Base-by-base conservation (phyloP, 2,329 filamentous ascomycete genomes). In the Fusarium heterosporum region DNA sequence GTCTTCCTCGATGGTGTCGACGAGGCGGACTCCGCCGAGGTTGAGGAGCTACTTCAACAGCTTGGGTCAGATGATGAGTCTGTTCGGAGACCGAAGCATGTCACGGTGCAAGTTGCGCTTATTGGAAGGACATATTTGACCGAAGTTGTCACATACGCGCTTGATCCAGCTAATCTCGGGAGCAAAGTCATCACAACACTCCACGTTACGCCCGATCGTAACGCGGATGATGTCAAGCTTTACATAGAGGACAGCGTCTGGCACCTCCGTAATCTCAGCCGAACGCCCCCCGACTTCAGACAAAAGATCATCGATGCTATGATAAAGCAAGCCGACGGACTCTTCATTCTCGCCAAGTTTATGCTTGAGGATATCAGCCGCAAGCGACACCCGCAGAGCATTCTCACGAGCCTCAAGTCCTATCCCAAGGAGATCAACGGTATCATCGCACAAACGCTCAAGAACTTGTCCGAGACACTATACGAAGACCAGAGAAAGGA, bases 311-410 rank as follows among this genome's bases (percentile, higher is more conserved):
- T 81, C 4, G 69, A 78, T 4, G 77, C 76, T 9, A 76, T 84
- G 70, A 75, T 76, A 6, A 75, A 75, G 8, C 78, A 80, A 19
- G 82, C 81, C 1, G 79, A 82, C 19, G 82, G 82, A 0, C 77
- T 84, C 17, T 84, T 84, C 64, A 81, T 84, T 19, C 76, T 83
- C 43, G 82, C 82, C 45, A 80, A 83, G 55, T 79, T 84, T 42
- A 84, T 84, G 82, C 55, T 86, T 4, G 80, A 80, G 7, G 84
- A 86, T 47, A 73, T 84, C 4, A 78, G 77, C 22, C 79, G 80
- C 30, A 79, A 83, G 55, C 75, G 78, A 4, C 82, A 83, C 41
- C 80, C 81, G 0, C 76, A 78, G 8, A 80, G 81, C 1, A 84
- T 79, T 2, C 77, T 81, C 7, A 77, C 81, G 19, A 80, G 80